Evolutionary conservation across 2,329 filamentous ascomycete species (phyloP).

Genomic region (Diplodia seriata): DNA sequence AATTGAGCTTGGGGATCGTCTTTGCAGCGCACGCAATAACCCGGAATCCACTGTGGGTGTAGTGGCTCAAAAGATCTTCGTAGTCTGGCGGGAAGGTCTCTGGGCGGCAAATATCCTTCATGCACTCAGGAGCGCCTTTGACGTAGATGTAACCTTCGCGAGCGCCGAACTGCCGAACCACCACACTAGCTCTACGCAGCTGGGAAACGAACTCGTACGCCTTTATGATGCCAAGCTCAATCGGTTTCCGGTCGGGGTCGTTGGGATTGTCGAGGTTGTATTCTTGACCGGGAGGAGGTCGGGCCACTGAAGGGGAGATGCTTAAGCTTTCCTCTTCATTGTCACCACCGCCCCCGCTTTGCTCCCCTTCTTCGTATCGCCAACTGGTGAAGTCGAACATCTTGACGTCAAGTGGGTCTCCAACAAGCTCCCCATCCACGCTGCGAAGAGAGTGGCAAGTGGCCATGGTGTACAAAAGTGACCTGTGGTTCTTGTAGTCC

Average conservation of each 20-base stretch:
- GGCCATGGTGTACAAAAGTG: constrained; percentile 91
- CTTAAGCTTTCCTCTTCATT: constrained; percentile 79
- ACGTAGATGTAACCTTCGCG: constrained; percentile 88
- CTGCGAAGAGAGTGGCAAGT: constrained; percentile 92
- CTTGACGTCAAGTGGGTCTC: constrained; percentile 93
- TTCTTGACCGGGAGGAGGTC: constrained; percentile 71
- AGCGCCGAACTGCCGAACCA: constrained; percentile 87
- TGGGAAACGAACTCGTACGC: constrained; percentile 96
- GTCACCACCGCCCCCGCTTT: constrained; percentile 67
- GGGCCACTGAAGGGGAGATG: constrained; percentile 85
- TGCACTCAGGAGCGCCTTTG: constrained; percentile 95
- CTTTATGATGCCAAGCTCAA: constrained; percentile 90
- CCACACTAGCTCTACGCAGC: constrained; percentile 86
- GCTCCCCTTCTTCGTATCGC: constrained; percentile 87
- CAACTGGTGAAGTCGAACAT: constrained; percentile 98
- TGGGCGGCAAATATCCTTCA: constrained; percentile 87
- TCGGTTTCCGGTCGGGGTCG: constrained; percentile 57
- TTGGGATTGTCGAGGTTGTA: constrained; percentile 62
- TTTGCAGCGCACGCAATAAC: constrained; percentile 96
- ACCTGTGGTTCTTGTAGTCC: constrained; percentile 68
- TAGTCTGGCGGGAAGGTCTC: constrained; percentile 88
- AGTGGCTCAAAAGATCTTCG: constrained; percentile 84
- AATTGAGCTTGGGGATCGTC: constrained; percentile 84
- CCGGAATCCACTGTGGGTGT: constrained; percentile 94
- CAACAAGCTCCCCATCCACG: constrained; percentile 86